Evolutionary conservation across 1,139 yeast genomes (phyloP).

Genomic region (Sugiyamaella xylanicola): DNA sequence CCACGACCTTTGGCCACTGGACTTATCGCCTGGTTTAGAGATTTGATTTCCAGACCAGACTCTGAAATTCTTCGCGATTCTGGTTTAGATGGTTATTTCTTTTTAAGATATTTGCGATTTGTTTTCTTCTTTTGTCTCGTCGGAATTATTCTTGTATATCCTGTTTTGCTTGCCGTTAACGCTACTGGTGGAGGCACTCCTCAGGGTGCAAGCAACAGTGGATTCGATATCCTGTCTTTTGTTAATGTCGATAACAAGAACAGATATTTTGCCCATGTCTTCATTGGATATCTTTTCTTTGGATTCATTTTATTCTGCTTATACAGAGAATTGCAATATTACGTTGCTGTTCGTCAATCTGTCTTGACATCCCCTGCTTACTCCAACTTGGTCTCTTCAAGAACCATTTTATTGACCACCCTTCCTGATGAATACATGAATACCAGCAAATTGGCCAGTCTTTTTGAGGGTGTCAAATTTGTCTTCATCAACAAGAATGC

Average conservation of each 20-base stretch:
- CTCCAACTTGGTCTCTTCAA: conserved; percentile 69
- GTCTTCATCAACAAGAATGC: conserved; percentile 76
- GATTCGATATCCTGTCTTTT: conserved; percentile 78
- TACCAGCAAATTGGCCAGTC: conserved; percentile 57
- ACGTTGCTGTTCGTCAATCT: conserved; percentile 77
- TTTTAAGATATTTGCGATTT: conserved; percentile 71
- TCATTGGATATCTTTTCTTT: conserved; percentile 77
- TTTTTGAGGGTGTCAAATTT: conserved; percentile 70
- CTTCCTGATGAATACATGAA: conserved; percentile 72
- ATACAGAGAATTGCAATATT: conserved; percentile 81
- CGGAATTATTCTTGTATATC: conserved; percentile 70
- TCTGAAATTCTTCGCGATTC: conserved; percentile 72
- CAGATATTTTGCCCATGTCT: conserved; percentile 84
- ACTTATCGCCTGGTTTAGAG: conserved; percentile 41
- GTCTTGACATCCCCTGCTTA: conserved; percentile 79
- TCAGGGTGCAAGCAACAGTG: conserved; percentile 51
- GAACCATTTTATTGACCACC: conserved; percentile 77
- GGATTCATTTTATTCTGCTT: conserved; percentile 69
- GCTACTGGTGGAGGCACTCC: conserved; percentile 72
- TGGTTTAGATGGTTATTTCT: conserved; percentile 88
- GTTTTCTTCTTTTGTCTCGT: conserved; percentile 59
- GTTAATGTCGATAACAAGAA: conserved; percentile 66
- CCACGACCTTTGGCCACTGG: conserved; percentile 43
- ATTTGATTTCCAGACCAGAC: conserved; percentile 54
- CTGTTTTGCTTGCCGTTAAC: conserved; percentile 82